Evolutionary conservation across 345 rosid genomes (phyloP), one percentile per base, ranked within the genome.

Genomic region (Anastatica hierochuntica): DNA sequence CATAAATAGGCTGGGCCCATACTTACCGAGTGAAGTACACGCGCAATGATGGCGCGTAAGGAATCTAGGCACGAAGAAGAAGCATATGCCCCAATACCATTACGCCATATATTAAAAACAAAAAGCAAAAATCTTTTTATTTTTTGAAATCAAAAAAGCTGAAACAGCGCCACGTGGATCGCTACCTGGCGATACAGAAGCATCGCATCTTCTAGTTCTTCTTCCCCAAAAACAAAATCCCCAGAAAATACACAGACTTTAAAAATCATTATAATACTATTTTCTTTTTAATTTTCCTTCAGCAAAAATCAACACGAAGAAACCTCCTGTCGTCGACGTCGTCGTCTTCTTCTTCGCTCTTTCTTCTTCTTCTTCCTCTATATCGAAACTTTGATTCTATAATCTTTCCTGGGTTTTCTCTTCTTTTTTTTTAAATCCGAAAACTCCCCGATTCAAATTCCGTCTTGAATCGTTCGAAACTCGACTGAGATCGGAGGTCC

Each of bases 91-190:
- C 56, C 45, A 49, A 7, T 6, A 37, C 23, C 53, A 48, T 27
- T 29, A 47, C 27, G 37, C 31, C 66, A 26, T 6, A 12, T 20
- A 4, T 1, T 3, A 8, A 9, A n/a, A 23, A 8, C 2, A 12
- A 14, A 6, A 14, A n/a, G 0, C 1, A 14, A 44, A 42, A n/a
- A 16, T 26, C 10, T 21, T 34, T 47, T n/a, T n/a, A n/a, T n/a
- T n/a, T n/a, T n/a, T n/a, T n/a, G n/a, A n/a, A n/a, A n/a, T n/a
- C n/a, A n/a, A n/a, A n/a, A n/a, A n/a, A n/a, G n/a, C n/a, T n/a
- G n/a, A n/a, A n/a, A n/a, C n/a, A 35, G 41, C 69, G 87, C 82
- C 94, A 81, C 89, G 96, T 87, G 89, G 62, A 53, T 17, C 63
- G 50, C 77, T 73, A 72, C 80, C 80, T 76, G 92, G 84, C 82